Evolutionary conservation across 225 moss, liverwort and hornwort species (phyloP).

Genomic region (Antitrichia curtipendula): DNA sequence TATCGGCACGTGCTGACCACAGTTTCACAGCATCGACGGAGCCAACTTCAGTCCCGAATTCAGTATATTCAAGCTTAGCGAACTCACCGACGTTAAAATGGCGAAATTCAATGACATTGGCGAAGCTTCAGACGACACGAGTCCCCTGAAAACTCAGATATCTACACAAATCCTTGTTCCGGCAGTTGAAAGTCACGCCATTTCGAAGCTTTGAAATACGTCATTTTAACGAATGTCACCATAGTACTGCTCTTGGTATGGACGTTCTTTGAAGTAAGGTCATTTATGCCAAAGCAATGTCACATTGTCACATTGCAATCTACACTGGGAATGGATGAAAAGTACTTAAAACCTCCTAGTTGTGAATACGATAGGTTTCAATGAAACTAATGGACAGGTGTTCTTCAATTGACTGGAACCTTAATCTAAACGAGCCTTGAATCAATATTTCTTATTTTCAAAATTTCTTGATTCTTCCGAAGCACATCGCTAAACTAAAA

Average conservation of each 20-base stretch:
- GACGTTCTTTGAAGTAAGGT: neutral
- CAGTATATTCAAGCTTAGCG: neutral
- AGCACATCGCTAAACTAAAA: too few relatives aligned
- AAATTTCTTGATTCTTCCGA: neutral
- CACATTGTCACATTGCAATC: neutral
- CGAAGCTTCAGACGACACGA: neutral
- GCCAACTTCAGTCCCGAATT: neutral
- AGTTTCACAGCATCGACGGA: neutral
- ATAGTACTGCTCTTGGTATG: neutral
- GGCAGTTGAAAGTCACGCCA: neutral
- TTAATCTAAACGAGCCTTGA: neutral
- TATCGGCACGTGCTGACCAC: neutral
- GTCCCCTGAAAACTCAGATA: neutral
- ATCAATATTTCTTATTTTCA: neutral
- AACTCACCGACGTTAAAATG: neutral
- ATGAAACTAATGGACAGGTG: neutral
- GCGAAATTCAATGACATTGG: neutral
- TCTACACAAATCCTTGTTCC: neutral
- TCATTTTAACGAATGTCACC: neutral
- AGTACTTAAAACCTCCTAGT: neutral
- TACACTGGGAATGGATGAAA: neutral
- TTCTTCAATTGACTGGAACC: neutral
- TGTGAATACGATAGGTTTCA: neutral
- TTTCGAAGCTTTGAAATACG: neutral
- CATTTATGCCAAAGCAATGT: neutral